Base-by-base conservation (phyloP, 306 rosid species). In the Cucurbita argyrosperma region DNA sequence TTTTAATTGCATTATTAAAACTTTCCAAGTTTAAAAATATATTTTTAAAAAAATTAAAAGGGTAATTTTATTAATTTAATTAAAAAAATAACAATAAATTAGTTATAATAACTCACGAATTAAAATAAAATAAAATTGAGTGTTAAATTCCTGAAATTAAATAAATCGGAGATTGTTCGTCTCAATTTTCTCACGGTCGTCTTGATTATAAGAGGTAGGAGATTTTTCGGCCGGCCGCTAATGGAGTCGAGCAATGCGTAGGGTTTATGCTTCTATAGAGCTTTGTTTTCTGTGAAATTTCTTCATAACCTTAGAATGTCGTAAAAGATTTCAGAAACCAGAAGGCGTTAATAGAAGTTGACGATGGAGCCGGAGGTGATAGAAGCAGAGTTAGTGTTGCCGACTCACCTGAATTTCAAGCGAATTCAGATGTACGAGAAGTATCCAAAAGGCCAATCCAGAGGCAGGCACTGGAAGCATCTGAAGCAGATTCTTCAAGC, bases 401-500 rank as follows among this genome's bases (percentile, higher is more conserved):
- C 98, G 8, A 85, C 59, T 46, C 85, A 86, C 80, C 82, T 94
- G 47, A 87, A 88, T 87, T 94, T 90, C 71, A 90, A 94, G 86
- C 80, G 81, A 46, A 77, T 90, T 83, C 97, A 94, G 74, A 90
- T 87, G 89, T 80, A 89, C n/a, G 96, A 90, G 72, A 94, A 94
- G 84, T 94, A 86, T 47, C 98, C 97, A 0, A 94, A 94, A 79
- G 95, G 97, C 55, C 97, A 89, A 85, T 79, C 97, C 14, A 83
- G 96, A 82, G 90, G 96, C 42, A 84, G 98, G 66, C 95, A 92
- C 68, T 90, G 97, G 98, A 94, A 94, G 50, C 98, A 94, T 82
- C 96, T 94, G 65, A 90, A 89, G 86, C 97, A 94, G 83, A 94
- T 94, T 79, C 85, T 94, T 84, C 98, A 89, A 71, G 97, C 97